phyloP scores from a whole-genome alignment of 129 eudicot species.

The Chrysanthemum makinoi region DNA sequence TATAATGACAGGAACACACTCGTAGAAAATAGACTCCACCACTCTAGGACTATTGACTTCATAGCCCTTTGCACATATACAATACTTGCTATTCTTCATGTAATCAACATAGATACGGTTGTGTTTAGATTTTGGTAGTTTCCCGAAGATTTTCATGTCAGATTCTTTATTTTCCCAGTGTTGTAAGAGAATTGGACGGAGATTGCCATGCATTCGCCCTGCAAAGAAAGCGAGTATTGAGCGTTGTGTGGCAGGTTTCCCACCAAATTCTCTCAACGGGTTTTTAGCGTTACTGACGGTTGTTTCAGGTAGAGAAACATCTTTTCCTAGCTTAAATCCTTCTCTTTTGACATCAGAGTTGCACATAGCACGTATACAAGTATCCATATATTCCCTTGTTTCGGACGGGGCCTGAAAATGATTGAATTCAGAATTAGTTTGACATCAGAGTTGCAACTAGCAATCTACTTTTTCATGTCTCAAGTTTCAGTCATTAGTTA shows the following conservation, averaged over 20 bases:
- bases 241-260: slow-evolving; percentile 53
- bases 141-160: slow-evolving; percentile 59
- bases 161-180: slow-evolving; percentile 80
- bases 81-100: slow-evolving; percentile 74
- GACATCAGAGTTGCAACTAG: too few relatives aligned
- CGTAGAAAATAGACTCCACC: slow-evolving; percentile 71
- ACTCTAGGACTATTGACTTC: slow-evolving; percentile 89
- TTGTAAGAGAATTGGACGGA: slow-evolving; percentile 53
- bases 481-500: too few relatives aligned
- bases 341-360: slow-evolving; percentile 70
- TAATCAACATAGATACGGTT: slow-evolving; percentile 38
- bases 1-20: slow-evolving; percentile 74
- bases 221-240: slow-evolving; percentile 76
- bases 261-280: slow-evolving; percentile 57
- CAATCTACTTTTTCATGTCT: too few relatives aligned
- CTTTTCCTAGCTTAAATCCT: slow-evolving; percentile 86
- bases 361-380: slow-evolving; percentile 75
- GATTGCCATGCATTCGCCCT: slow-evolving; percentile 73
- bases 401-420: slow-evolving; percentile 67
- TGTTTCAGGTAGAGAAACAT: slow-evolving; percentile 87
- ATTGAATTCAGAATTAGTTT: neutral
- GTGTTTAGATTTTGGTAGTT: slow-evolving; percentile 40
- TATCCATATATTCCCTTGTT: slow-evolving; percentile 50
- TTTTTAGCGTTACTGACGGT: slow-evolving; percentile 37
- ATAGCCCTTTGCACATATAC: slow-evolving; percentile 74